Evolutionary conservation across 441 rosid species (phyloP), one percentile per base, ranked within the genome.

Genomic region (Daphne laureola): DNA sequence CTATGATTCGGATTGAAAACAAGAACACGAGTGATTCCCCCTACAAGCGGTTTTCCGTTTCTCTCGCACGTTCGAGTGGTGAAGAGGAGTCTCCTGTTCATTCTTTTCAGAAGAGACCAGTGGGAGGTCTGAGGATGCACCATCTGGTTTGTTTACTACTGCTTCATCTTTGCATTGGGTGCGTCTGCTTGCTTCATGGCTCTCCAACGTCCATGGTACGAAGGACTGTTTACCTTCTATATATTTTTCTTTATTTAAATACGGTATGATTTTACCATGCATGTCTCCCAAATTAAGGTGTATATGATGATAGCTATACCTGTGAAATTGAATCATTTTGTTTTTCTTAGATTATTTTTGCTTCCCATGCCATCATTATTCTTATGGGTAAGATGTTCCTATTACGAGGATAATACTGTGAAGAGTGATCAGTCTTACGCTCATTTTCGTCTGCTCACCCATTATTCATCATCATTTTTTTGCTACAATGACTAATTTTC

Each of bases 1-100:
- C 27, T 86, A 90, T 21, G 96, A 90, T 68, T 87, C 95, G 0
- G 92, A 80, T 15, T 82, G 73, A 84, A 58, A 52, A 44, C 60
- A 40, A 25, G 31, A 12, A 2, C 68, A 44, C 46, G 67, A 54
- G 52, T 57, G 52, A 54, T 68, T 64, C 12, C 44, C 44, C 67
- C 40, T 57, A 61, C 68, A 26, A 31, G 35, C 36, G 35, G 53
- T 43, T 57, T 57, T 48, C 43, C 43, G 49, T 51, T 48, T 54
- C 46, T 21, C 25, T 49, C 17, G 58, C 21, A 41, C 26, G 35
- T 12, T 21, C 15, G 57, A 38, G 76, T 61, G 26, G 61, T 27
- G 36, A 46, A 43, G 49, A 57, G 54, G 18, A 15, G 43, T 51
- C 52, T 62, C 58, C 65, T 57, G 42, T 69, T 75, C 67, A 70